Evolutionary conservation across 2,329 filamentous ascomycete genomes (phyloP).

Genomic region (Fusarium sp.): DNA sequence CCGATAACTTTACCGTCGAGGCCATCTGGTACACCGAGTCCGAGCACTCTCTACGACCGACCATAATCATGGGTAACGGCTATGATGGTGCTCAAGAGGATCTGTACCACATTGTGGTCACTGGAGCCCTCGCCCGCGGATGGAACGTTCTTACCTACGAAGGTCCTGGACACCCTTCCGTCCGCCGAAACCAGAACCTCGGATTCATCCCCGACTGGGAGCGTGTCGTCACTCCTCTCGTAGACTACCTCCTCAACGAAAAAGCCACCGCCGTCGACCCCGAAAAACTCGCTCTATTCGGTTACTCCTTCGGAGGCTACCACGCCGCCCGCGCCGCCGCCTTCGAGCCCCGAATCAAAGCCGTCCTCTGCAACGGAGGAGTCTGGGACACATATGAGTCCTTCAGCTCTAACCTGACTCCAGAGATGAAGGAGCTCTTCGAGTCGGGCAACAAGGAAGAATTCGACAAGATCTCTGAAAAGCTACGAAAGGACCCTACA

Average conservation of each 20-base stretch:
- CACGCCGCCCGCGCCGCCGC: constrained; percentile 56
- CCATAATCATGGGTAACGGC: constrained; percentile 56
- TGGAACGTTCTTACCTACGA: constrained; percentile 60
- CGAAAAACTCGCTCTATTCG: constrained; percentile 52
- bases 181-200: constrained; percentile 54
- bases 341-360: constrained; percentile 56
- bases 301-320: constrained; percentile 56
- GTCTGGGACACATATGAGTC: constrained; percentile 46
- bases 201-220: constrained; percentile 60
- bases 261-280: constrained; percentile 46
- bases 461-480: constrained; percentile 27
- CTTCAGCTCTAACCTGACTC: constrained; percentile 13
- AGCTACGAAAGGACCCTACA: constrained; percentile 17
- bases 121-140: constrained; percentile 53
- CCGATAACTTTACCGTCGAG: constrained; percentile 50
- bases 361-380: constrained; percentile 53
- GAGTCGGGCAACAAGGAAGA: constrained; percentile 26
- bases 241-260: constrained; percentile 51
- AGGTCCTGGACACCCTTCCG: constrained; percentile 58
- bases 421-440: constrained; percentile 18
- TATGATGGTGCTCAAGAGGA: constrained; percentile 60
- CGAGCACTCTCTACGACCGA: constrained; percentile 47
- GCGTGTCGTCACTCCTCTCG: constrained; percentile 53
- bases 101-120: constrained; percentile 52
- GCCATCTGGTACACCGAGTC: constrained; percentile 51